These are phyloP conservation scores for Tolypocladium amazonense DNA, from an alignment of 2,329 filamentous ascomycete species.

Conservation along the genomic window DNA sequence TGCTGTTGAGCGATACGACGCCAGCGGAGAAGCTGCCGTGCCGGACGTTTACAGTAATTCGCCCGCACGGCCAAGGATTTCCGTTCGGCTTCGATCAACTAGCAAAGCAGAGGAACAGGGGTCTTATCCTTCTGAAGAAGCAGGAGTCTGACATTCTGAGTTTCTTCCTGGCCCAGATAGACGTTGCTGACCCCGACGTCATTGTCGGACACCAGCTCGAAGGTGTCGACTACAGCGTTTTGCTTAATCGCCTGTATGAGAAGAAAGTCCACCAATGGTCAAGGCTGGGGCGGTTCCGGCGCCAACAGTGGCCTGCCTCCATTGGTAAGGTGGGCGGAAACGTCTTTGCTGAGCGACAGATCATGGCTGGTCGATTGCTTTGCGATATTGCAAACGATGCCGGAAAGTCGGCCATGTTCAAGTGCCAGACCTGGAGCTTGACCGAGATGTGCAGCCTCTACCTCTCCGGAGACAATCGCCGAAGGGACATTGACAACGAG, in stretches of 20 bases:
- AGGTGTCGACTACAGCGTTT: conserved; percentile 87
- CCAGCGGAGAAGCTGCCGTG: conserved; percentile 81
- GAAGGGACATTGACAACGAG: conserved; percentile 83
- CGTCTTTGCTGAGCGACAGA: conserved; percentile 85
- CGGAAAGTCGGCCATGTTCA: conserved; percentile 92
- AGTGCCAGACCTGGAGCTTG: conserved; percentile 96
- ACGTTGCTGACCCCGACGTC: conserved; percentile 84
- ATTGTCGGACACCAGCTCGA: conserved; percentile 93
- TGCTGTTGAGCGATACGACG: conserved; percentile 78
- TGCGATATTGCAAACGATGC: conserved; percentile 95
- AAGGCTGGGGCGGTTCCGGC: conserved; percentile 75
- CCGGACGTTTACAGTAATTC: conserved; percentile 83
- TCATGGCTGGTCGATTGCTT: conserved; percentile 79
- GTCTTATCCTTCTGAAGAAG: conserved; percentile 70
- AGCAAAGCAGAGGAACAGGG: conserved; percentile 59
- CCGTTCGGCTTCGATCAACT: conserved; percentile 80
- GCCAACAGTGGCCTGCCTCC: conserved; percentile 75
- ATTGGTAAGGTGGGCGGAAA: conserved; percentile 79
- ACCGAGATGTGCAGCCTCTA: conserved; percentile 96
- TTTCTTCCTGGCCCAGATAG: conserved; percentile 81
- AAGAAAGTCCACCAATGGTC: conserved; percentile 94
- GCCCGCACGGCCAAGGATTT: conserved; percentile 65
- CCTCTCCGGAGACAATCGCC: conserved; percentile 58
- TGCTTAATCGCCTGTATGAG: conserved; percentile 77
- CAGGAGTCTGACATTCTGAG: conserved; percentile 77